Evolutionary conservation across 306 rosid species (phyloP), one percentile per base, ranked within the genome.

Genomic region (Cicer bijugum): DNA sequence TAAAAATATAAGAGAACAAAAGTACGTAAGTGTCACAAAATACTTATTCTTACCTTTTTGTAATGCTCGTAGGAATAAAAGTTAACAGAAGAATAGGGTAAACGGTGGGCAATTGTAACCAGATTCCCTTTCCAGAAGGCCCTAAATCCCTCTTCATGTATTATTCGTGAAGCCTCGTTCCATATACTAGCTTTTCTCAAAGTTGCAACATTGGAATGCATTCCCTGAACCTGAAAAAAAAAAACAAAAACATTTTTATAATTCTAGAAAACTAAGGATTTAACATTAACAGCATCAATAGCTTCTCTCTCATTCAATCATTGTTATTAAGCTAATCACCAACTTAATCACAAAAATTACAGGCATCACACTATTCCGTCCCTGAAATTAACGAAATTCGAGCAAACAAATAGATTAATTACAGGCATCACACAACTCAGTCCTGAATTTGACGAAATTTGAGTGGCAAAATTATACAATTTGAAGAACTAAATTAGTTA

Each of bases 61-160:
- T 91, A 95, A 75, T 85, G 97, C 83, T 95, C 99, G 37, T 88
- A 95, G 7, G 99, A 87, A 84, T 87, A 95, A 75, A 95, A 95
- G 75, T 89, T 95, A 46, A 90, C 92, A 0, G 99, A 95, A 57
- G 97, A 91, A 84, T 95, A 95, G 37, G 99, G 97, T 5, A 95
- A 82, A 0, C 99, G 96, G 55, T 95, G 99, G 69, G 97, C 97
- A 77, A 95, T 92, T 6, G 99, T 95, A 63, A 92, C 99, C 28
- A 95, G 63, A 82, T 95, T 95, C 77, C 99, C 99, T 80, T 91
- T 95, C 99, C 99, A 95, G 78, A 95, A 92, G 76, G 99, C 97
- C 78, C 96, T 78, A 80, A 95, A 81, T 15, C 99, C 99, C 69
- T 95, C 99, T 86, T 95, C 97, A 15, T 84, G 79, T 52, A 88